Evolutionary conservation across 108 stramenopile genomes (phyloP).

Genomic region (Pseudonitzschia multistriata): DNA sequence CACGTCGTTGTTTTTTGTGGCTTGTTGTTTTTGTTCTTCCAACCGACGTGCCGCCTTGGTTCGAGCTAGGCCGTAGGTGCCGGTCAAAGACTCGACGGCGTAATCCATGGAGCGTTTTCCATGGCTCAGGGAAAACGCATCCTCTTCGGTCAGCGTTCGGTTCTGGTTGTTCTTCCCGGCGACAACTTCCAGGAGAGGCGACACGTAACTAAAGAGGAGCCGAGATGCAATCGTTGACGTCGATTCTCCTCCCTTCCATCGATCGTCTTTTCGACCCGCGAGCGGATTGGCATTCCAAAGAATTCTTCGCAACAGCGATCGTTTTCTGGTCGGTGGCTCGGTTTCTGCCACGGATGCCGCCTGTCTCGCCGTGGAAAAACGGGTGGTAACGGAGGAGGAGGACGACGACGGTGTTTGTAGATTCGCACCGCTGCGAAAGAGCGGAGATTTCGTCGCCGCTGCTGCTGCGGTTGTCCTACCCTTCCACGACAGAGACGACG

Average conservation of each 20-base stretch:
- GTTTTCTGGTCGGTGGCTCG: background rate
- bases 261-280: conserved; percentile 17
- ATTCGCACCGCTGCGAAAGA: conserved; percentile 6
- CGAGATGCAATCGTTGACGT: conserved; percentile 47
- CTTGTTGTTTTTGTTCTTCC: conserved; percentile 18
- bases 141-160: conserved; percentile 51
- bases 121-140: conserved; percentile 52
- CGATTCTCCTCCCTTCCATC: conserved; percentile 54
- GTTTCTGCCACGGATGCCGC: background rate
- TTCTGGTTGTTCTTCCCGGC: conserved; percentile 31
- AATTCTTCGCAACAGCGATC: conserved; percentile 21
- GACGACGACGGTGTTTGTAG: background rate
- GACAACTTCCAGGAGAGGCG: conserved; percentile 49
- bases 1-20: conserved; percentile 10
- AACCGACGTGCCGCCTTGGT: conserved; percentile 23
- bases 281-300: conserved; percentile 20
- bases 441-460: background rate
- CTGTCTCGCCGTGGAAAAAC: background rate
- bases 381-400: background rate
- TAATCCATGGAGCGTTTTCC: conserved; percentile 21
- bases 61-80: conserved; percentile 19
- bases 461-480: background rate
- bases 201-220: conserved; percentile 55
- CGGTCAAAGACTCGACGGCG: conserved; percentile 28
- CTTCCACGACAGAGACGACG: background rate